phyloP scores from a whole-genome alignment of 164 flowering plant species.

The Chimonanthus praecox region DNA sequence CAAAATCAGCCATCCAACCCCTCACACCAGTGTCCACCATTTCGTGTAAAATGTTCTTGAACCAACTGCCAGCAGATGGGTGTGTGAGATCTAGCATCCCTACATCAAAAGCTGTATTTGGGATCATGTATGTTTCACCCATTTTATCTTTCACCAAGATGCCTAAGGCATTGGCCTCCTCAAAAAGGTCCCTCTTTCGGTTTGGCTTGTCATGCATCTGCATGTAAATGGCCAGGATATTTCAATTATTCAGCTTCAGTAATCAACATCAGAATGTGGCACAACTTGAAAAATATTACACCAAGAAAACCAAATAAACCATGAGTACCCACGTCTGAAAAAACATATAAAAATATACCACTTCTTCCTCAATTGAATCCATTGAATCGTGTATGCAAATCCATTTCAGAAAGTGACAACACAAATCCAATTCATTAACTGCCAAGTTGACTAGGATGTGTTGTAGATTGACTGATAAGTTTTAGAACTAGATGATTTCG shows the following conservation, averaged over 20 bases:
- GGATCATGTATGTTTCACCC: slow-evolving; percentile 71
- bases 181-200: slow-evolving; percentile 50
- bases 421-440: not conserved
- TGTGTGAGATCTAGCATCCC: slow-evolving; percentile 88
- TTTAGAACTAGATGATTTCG: not conserved
- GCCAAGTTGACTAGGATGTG: not conserved
- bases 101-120: slow-evolving; percentile 81
- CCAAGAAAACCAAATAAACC: not conserved
- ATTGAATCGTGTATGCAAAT: too few species aligned
- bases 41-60: slow-evolving; percentile 62
- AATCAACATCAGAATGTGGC: not conserved
- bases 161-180: slow-evolving; percentile 65
- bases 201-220: slow-evolving; percentile 64
- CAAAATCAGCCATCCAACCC: slow-evolving; percentile 97
- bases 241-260: not conserved
- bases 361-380: too few species aligned
- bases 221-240: not conserved
- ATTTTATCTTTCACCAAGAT: slow-evolving; percentile 61
- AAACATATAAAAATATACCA: too few species aligned
- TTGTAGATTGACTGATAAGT: not conserved
- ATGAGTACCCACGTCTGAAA: too few species aligned
- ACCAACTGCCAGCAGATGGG: slow-evolving; percentile 62
- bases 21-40: slow-evolving; percentile 78
- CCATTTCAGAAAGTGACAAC: too few species aligned
- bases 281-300: not conserved